Evolutionary conservation across 2,329 filamentous ascomycete species (phyloP), one percentile per base, ranked within the genome.

Genomic region (Colletotrichum sp.): DNA sequence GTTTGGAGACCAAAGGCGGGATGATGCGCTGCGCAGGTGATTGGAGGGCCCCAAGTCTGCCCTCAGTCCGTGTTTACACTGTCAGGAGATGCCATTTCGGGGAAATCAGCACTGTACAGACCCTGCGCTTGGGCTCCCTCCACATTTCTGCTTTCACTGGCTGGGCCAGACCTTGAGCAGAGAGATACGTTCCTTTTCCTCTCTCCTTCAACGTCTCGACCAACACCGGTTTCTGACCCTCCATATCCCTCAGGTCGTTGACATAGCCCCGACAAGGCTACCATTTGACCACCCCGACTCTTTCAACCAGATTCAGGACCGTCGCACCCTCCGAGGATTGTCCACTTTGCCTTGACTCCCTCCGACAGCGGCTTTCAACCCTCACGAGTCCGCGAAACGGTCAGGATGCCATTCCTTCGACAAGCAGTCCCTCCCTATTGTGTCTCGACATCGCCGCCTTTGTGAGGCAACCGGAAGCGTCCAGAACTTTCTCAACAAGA

Each of bases 101-200:
- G 6, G 3, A 5, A 0, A 3, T 12, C 12, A 52, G 22, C 22
- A 61, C 61, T 57, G 69, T 73, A 12, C 57, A 0, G 11, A 28
- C 55, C 55, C 63, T 61, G 61, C 73, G 69, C 70, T 68, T 75
- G 64, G 70, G 70, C 59, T 68, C 44, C 73, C 73, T 75, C 64
- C 74, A 68, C 63, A 55, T 19, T 28, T 27, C 22, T 27, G 36
- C n/a, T 32, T 63, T 52, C n/a, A 13, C 44, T 48, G 39, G 39
- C 44, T 48, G 39, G 39, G 25, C 8, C 52, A 57, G 52, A 65
- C 39, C 39, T 44, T 44, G 39, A 48, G 39, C 1, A 12, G 9
- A 12, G 9, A 3, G 36, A 57, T 68, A 72, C 73, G 69, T 75
- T 30, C 30, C 63, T 25, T 15, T 48, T 22, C 63, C 3, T 32